Base-by-base conservation (phyloP, 1,139 yeast species). In the Zhuliangozyma blackwelliae region DNA sequence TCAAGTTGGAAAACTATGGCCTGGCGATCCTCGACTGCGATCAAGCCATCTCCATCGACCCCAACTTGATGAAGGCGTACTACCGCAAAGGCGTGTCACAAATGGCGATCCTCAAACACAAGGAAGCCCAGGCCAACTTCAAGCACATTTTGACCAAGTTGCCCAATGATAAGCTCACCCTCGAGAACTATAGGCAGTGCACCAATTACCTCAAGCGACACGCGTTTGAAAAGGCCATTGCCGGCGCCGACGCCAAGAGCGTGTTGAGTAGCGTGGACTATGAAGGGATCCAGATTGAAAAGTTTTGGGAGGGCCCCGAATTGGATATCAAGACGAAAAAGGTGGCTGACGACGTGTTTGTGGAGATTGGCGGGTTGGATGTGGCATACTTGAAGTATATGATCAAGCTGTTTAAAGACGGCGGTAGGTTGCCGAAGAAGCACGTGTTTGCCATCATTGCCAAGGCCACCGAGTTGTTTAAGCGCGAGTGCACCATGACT, bases 171-270 rank as follows among this genome's bases (percentile, higher is more conserved):
- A 68, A 67, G 29, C 73, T 77, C 40, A 90, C 96, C 1, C 68
- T 72, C 41, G 75, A 72, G 36, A 77, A 87, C 45, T 64, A 77
- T 43, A 76, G 68, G 37, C 87, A 82, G 44, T 77, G 95, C 52
- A 77, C 71, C 36, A 77, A 73, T 49, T 73, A 84, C 40, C 70
- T 88, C 41, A 80, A 89, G 45, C 77, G 79, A 41, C 77, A 82
- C 45, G 89, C 90, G 10, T 92, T 92, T 58, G 95, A 86, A 54
- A 75, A 72, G 45, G 98, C 98, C 3, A 90, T 92, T 49, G 85
- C 88, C 36, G 79, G 82, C 5, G 87, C 77, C 28, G 64, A 54
- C n/a, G 61, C 59, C 40, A 49, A 50, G 3, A 56, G 63, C 7
- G 51, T 75, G 13, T 54, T 76, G 48, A 48, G 65, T 42, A 56